Conservation (phyloP, 1,284 basidiomycete genomes). For the Phellinidium pouzarii region DNA sequence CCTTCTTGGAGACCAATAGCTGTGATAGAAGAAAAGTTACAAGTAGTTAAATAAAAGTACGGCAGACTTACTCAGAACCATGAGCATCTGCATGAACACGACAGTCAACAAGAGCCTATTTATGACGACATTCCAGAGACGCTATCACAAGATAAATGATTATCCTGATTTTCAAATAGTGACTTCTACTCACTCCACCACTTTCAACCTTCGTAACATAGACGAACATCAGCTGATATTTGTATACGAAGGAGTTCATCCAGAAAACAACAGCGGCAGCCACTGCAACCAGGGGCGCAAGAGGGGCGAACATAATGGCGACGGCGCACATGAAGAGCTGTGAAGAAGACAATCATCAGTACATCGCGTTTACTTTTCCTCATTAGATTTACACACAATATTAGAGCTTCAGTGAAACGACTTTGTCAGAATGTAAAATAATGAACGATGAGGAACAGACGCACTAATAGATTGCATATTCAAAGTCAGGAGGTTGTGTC, state of each 20-base stretch:
- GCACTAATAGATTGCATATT: constrained; percentile 86
- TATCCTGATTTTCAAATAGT: constrained; percentile 3
- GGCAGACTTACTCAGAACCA: constrained; percentile 73
- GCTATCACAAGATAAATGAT: constrained; percentile 35
- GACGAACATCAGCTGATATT: constrained; percentile 92
- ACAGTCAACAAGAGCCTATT: constrained; percentile 76
- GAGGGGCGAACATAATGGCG: constrained; percentile 84
- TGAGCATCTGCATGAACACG: constrained; percentile 78
- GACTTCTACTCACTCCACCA: constrained; percentile 69
- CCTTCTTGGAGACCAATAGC: constrained; percentile 81
- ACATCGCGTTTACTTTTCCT: background rate
- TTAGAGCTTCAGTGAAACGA: constrained; percentile 46
- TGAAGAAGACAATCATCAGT: constrained; percentile 1
- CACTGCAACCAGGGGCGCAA: constrained; percentile 83
- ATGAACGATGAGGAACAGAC: constrained; percentile 26
- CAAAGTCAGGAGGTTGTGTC: constrained; percentile 92
- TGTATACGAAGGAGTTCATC: constrained; percentile 77
- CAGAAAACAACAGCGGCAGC: constrained; percentile 79
- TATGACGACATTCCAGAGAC: constrained; percentile 87
- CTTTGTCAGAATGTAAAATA: constrained; percentile 14
- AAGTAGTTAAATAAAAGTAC: background rate
- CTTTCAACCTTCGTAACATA: constrained; percentile 83
- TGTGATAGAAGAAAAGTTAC: constrained; percentile 27
- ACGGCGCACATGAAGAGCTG: constrained; percentile 84
- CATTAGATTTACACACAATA: constrained; percentile 37